Evolutionary conservation across 176 grass and related monocot species (phyloP), one percentile per base, ranked within the genome.

Genomic region (Bromus sterilis): DNA sequence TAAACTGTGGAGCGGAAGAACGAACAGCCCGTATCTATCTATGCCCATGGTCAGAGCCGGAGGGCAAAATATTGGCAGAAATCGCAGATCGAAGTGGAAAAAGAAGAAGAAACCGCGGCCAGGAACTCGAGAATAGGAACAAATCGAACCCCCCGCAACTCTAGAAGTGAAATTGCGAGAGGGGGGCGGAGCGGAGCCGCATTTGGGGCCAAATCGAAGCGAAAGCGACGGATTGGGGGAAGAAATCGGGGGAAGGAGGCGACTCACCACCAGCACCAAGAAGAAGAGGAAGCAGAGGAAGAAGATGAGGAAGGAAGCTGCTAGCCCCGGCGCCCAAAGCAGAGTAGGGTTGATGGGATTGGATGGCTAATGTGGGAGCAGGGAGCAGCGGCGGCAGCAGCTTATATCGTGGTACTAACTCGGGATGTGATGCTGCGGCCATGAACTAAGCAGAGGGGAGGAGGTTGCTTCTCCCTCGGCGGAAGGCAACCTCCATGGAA

Each of bases 381-480:
- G 59, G 8, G 15, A 33, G 13, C 39, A 32, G 16, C 29, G 51
- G 26, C 18, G 7, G 28, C 25, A 20, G 57, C 18, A 39, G 23
- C 24, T 82, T 67, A 20, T 60, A 39, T 51, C 29, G 18, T 2
- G 2, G 4, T 46, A 4, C 7, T 3, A 3, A 1, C 0, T 59
- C 11, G 62, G 16, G 30, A 2, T 35, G 46, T 1, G 30, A 2
- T 35, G 46, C 5, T 20, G 15, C 9, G 44, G 62, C 30, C 36
- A 73, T 73, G 64, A 57, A 40, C 9, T 42, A 31, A 72, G n/a
- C 74, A 32, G 11, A 5, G 63, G 11, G 11, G 55, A 2, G 60
- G 6, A 14, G 75, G 66, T 78, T 87, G 79, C 79, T 87, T 87
- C 73, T 59, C 63, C 64, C 13, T 31, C 43, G 5, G 51, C 72